phyloP scores from a whole-genome alignment of 1,284 basidiomycete genomes.

The Porogramme epimiltina region DNA sequence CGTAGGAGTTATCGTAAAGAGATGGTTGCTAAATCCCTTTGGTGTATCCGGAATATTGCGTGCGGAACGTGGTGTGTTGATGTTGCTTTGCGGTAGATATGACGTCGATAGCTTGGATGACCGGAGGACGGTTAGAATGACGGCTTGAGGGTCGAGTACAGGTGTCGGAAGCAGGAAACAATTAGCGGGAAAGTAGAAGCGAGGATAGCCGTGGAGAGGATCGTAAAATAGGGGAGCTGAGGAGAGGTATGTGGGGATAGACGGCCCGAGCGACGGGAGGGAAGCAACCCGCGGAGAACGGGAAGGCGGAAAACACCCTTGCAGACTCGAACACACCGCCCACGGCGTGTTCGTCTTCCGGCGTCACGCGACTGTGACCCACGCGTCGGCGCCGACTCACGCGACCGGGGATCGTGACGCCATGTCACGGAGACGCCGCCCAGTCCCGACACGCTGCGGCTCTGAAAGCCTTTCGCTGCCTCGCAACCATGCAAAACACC shows the following conservation, averaged over 20 bases:
- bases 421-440: background rate
- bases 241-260: slow-evolving; percentile 10
- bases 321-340: no score
- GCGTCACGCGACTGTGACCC: slow-evolving; percentile 16
- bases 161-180: slow-evolving; percentile 6
- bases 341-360: slow-evolving; percentile 17
- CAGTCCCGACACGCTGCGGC: no score
- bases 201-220: slow-evolving; percentile 5
- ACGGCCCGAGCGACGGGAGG: slow-evolving; percentile 6
- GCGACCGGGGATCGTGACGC: background rate
- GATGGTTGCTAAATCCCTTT: background rate
- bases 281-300: slow-evolving; percentile 12
- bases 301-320: background rate
- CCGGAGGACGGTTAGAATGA: no score
- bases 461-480: no score
- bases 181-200: slow-evolving; percentile 6
- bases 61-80: no score
- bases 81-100: no score
- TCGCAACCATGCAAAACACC: no score
- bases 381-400: slow-evolving; percentile 6
- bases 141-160: slow-evolving; percentile 11
- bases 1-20: background rate
- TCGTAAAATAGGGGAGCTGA: slow-evolving; percentile 18
- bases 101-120: no score
- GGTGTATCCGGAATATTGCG: no score